Percentiles rank a stretch among this genome's conserved stretches.
Evolutionary conservation across 2,329 filamentous ascomycete genomes (phyloP).

Genomic region (Chaetomiaceae sp.): DNA sequence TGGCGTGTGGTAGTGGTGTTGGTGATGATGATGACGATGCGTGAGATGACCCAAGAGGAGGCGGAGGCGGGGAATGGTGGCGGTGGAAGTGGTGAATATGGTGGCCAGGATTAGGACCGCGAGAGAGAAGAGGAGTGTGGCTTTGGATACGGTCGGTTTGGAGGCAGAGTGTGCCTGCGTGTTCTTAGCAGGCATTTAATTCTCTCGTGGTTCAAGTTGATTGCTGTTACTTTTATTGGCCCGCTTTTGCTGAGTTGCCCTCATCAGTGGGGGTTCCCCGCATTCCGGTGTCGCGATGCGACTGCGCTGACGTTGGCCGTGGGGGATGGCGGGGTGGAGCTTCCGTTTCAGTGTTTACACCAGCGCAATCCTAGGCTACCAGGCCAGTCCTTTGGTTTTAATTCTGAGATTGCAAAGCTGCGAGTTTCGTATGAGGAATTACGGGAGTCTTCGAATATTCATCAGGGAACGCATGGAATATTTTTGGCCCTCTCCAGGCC

Average conservation of each 20-base stretch:
- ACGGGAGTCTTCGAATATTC: too few species aligned
- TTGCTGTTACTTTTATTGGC: background rate
- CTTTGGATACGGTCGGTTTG: too few species aligned
- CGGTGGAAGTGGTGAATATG: background rate
- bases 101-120: slow-evolving; percentile 10
- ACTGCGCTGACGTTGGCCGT: slow-evolving; percentile 4
- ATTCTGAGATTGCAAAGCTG: too few species aligned
- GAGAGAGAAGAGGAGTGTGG: background rate
- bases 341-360: too few species aligned
- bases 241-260: background rate
- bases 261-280: background rate
- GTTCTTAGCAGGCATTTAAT: too few species aligned
- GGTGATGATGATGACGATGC: background rate
- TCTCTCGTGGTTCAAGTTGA: background rate
- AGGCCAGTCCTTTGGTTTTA: too few species aligned
- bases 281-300: background rate
- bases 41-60: slow-evolving; percentile 12
- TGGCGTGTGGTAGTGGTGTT: background rate
- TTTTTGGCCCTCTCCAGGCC: too few species aligned
- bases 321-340: background rate
- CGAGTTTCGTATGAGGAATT: too few species aligned
- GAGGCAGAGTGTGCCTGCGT: too few species aligned
- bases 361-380: too few species aligned
- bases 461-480: too few species aligned
- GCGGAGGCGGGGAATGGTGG: slow-evolving; percentile 1